Evolutionary conservation across 352 stramenopile species (phyloP).

Genomic region (Pythium monospermum): DNA sequence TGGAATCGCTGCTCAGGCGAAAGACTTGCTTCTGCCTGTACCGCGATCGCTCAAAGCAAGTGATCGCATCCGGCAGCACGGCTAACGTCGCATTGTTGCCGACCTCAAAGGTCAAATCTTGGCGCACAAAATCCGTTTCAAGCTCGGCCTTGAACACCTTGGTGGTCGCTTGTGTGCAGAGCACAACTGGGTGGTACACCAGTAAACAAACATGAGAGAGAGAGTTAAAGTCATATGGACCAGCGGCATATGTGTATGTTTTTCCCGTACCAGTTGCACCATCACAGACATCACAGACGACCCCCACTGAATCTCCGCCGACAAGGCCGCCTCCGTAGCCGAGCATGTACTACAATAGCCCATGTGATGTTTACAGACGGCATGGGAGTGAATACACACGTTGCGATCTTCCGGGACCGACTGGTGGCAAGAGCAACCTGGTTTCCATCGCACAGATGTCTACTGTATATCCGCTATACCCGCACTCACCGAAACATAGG

Average conservation of each 20-base stretch:
- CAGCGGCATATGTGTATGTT: constrained; percentile 4
- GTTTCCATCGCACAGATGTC: neutral
- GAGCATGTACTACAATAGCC: constrained; percentile 60
- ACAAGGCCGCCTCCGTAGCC: constrained; percentile 81
- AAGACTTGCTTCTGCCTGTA: constrained; percentile 71
- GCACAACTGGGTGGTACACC: constrained; percentile 29
- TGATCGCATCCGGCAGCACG: constrained; percentile 75
- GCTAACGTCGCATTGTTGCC: constrained; percentile 51
- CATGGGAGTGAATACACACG: neutral
- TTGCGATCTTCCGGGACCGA: neutral
- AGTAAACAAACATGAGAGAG: neutral
- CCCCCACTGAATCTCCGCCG: constrained; percentile 58
- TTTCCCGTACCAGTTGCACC: constrained; percentile 41
- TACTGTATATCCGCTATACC: too few relatives aligned
- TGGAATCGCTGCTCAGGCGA: constrained; percentile 36
- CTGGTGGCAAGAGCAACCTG: neutral
- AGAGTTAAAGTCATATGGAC: neutral
- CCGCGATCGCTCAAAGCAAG: constrained; percentile 68
- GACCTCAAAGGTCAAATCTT: constrained; percentile 52
- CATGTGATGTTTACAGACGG: neutral
- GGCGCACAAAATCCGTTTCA: constrained; percentile 36
- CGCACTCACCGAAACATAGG: constrained; percentile 59
- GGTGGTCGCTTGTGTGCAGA: constrained; percentile 81
- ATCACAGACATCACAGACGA: constrained; percentile 44
- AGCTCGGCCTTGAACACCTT: constrained; percentile 80